phyloP scores from a whole-genome alignment of 192 early-diverging fungal genomes.

The Coemansia sp. region DNA sequence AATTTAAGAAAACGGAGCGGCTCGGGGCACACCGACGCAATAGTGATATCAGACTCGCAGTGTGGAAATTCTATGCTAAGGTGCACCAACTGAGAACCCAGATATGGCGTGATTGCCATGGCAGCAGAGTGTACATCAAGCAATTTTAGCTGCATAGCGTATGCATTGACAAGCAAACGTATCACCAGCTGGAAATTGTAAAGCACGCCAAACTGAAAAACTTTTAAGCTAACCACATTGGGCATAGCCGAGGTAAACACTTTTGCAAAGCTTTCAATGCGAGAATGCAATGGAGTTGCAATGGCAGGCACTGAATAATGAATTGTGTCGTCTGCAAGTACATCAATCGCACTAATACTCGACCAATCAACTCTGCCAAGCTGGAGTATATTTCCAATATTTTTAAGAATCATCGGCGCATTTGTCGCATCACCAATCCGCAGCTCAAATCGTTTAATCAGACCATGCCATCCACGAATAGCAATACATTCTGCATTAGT shows the following conservation, averaged over 20 bases:
- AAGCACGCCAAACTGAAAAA: not conserved
- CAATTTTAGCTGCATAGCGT: not conserved
- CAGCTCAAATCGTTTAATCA: not conserved
- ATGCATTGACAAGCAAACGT: not conserved
- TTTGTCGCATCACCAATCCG: not conserved
- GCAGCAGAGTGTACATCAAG: not conserved
- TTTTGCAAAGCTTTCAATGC: not conserved
- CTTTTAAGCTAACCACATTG: not conserved
- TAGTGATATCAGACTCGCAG: not conserved
- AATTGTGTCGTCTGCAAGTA: not conserved
- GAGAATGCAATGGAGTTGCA: not conserved
- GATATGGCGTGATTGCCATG: not conserved
- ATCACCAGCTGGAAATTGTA: not conserved
- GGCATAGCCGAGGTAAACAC: not conserved
- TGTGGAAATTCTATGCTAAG: not conserved
- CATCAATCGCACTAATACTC: not conserved
- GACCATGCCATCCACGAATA: not conserved
- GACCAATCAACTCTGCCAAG: not conserved
- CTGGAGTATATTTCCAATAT: not conserved
- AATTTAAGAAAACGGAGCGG: not conserved
- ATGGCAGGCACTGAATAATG: not conserved
- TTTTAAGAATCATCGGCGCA: not conserved
- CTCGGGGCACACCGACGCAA: not conserved
- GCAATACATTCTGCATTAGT: not conserved
- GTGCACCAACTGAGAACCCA: not conserved